Base-by-base conservation (phyloP, 2,329 filamentous ascomycete species). In the Diaporthe amygdali region DNA sequence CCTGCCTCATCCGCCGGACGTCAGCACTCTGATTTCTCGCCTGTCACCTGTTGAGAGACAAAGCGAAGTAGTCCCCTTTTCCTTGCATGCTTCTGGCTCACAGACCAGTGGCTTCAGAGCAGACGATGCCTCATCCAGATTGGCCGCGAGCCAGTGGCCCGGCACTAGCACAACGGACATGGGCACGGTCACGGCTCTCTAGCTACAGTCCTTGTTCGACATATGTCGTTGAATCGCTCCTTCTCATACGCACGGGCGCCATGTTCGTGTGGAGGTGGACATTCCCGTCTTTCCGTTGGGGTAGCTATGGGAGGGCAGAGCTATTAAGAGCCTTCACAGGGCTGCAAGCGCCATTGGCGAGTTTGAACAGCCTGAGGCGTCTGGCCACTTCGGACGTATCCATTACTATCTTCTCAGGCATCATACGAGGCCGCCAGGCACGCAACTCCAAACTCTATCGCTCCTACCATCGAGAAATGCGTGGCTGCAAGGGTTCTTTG, bases 1-100 rank as follows among this genome's bases (percentile, higher is more conserved):
- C 63, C 17, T 66, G 37, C 51, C 66, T 41, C 70, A 72, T 68
- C 52, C 66, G 46, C 70, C 59, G 67, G 52, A 20, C 41, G 70
- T 72, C 71, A 72, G 71, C 59, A 72, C 71, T 67, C 46, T 70
- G 44, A 66, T 66, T 61, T 46, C n/a, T 52, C n/a, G 32, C 63
- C 44, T 64, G 56, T 69, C 66, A 63, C 56, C 56, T 20, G 39
- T 66, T 56, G 49, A 59, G 12, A 22, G 17, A 30, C 56, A 63
- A 63, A 47, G 56, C 41, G 56, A 63, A 15, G 32, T 5, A 10
- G 20, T 59, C 66, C 30, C 67, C 70, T 66, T 61, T 70, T 59
- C 37, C 14, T 39, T 72, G 70, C 70, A 72, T 70, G 46, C 41
- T n/a, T 10, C 41, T 44, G 47, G 56, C 20, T 44, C 25, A 54